Evolutionary conservation across 2,329 filamentous ascomycete genomes (phyloP), one percentile per base, ranked within the genome.

Genomic region (Trichophyton mentagrophytes): DNA sequence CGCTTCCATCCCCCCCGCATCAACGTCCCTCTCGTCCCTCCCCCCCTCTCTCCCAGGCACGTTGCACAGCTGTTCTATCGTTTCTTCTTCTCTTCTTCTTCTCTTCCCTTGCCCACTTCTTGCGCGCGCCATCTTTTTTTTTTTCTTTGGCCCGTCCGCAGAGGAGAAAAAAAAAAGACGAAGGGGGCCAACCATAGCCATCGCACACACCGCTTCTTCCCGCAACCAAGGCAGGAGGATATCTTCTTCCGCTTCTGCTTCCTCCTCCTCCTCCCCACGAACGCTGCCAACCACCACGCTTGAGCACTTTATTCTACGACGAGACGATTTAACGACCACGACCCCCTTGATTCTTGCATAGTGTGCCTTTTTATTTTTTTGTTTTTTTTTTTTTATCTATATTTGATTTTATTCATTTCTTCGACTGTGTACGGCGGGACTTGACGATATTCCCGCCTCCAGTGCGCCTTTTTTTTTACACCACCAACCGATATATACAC

Each of bases 401-500:
- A 40, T 15, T 44, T 38, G 9, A 13, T 57, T 30, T 44, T 40
- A n/a, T 17, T 27, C 17, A 9, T 36, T 36, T 36, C 33, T 36
- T 36, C 33, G 7, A 36, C 33, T 8, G 33, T 38, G 33, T 38
- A 38, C 33, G 33, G 55, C 30, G 55, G 55, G 33, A n/a, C 27
- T 17, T 30, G 30, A 27, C 58, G 15, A 33, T 42, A 17, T n/a
- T 22, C n/a, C 58, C 49, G 53, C 20, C 53, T 22, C 30, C 27
- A 42, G 44, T 58, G 61, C 63, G 44, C 44, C 47, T 49, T 56
- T 58, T 61, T 36, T 17, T 67, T 63, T 67, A 20, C 20, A 30
- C 13, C 25, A 53, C 49, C 65, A 68, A 65, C 66, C 66, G 65
- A 63, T 66, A 3, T 4, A 27, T 13, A 38, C 33, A 38, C 33